These are phyloP conservation scores for Paracamarosporium sp. DNA, from an alignment of 2,329 filamentous ascomycete species.

Conservation along the genomic window DNA sequence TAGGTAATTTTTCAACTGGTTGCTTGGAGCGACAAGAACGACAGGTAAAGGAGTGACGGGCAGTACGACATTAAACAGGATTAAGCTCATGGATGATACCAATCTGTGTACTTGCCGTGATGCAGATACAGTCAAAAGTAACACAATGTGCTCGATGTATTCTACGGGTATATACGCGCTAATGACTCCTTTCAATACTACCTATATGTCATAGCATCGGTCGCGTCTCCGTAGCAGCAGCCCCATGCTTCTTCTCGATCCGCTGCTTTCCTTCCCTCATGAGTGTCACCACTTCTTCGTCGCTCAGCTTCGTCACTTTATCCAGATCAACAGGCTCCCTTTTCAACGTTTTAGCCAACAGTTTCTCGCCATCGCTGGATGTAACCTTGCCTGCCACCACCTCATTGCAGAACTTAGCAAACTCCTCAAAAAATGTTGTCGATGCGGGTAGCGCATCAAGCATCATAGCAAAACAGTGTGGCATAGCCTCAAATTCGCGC, in stretches of 20 bases:
- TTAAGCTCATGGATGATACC: neutral
- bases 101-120: neutral
- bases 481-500: constrained; percentile 81
- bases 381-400: constrained; percentile 33
- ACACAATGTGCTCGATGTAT: neutral
- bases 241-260: constrained; percentile 26
- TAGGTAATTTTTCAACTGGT: neutral
- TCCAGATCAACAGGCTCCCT: constrained; percentile 33
- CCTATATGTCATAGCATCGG: constrained; percentile 24
- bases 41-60: too few relatives aligned
- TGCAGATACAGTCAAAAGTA: neutral
- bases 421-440: constrained; percentile 45
- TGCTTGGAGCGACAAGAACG: too few relatives aligned
- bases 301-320: constrained; percentile 34
- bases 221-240: constrained; percentile 23
- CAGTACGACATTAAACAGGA: neutral
- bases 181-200: neutral
- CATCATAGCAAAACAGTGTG: constrained; percentile 68
- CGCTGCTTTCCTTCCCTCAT: constrained; percentile 36
- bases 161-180: neutral
- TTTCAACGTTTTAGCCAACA: constrained; percentile 40
- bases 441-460: constrained; percentile 42
- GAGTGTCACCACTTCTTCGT: constrained; percentile 35
- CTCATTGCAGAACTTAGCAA: constrained; percentile 39
- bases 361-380: constrained; percentile 29